Evolutionary conservation across 192 early-diverging fungal species (phyloP).

Genomic region (Linnemannia hyalina): DNA sequence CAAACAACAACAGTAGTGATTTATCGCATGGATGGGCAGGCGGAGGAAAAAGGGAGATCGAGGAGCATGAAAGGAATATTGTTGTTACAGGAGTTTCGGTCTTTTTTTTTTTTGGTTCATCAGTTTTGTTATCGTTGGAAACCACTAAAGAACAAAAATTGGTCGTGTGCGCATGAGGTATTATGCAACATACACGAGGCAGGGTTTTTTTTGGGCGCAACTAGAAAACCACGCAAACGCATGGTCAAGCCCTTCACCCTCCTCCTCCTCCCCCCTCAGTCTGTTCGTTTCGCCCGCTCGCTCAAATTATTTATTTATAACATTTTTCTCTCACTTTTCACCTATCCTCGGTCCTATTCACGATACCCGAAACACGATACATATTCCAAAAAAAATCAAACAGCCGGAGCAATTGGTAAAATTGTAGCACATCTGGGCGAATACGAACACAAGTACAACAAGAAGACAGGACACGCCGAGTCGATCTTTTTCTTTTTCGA

Average conservation of each 20-base stretch:
- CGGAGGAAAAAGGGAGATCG: background rate
- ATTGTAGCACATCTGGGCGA: constrained; percentile 64
- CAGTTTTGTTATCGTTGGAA: background rate
- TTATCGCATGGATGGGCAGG: background rate
- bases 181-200: background rate
- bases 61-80: background rate
- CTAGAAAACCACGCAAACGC: background rate
- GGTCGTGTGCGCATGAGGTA: background rate
- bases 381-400: background rate
- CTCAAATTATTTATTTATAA: constrained; percentile 5
- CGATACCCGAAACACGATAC: background rate
- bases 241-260: background rate
- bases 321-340: background rate
- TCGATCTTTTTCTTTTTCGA: constrained; percentile 65
- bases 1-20: no score
- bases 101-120: background rate
- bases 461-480: constrained; percentile 54
- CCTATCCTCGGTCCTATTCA: background rate
- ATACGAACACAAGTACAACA: constrained; percentile 60
- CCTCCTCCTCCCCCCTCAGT: no score
- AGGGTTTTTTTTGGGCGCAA: background rate
- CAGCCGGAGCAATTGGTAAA: constrained; percentile 67
- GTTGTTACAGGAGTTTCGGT: background rate
- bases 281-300: background rate
- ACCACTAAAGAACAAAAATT: background rate